Evolutionary conservation across 1,284 basidiomycete species (phyloP), one percentile per base, ranked within the genome.

Genomic region (Amylostereum areolatum): DNA sequence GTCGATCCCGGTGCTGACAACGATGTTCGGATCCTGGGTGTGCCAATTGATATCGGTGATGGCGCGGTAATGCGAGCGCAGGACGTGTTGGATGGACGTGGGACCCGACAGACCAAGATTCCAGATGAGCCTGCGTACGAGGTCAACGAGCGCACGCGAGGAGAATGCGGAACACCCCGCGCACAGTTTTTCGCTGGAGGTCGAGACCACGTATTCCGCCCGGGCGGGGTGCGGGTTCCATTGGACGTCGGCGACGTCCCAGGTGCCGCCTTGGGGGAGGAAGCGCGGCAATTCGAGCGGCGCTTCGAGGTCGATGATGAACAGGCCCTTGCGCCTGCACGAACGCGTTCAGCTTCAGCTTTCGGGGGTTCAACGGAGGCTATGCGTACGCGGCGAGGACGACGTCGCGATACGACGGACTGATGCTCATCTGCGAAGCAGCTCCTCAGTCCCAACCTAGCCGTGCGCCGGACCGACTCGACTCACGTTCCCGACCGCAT

Each of bases 41-140:
- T 93, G 89, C 93, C 95, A 97, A 60, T 97, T 97, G 61, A 97
- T 92, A 61, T 97, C 94, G 2, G 94, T 96, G 55, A 97, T 92
- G 3, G 93, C 92, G 45, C 94, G 83, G 53, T 91, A 90, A 61
- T 97, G 94, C 0, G 89, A 86, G 53, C 87, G 85, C 5, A 97
- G 70, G 36, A 89, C 83, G 62, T 84, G 83, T 63, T 85, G 78
- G 48, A 90, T 92, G n/a, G 75, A 86, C 30, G 77, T 86, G 62
- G 80, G 85, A 46, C 78, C 83, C n/a, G 72, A 68, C 41, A 85
- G 69, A 48, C 78, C 72, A 1, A 99, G 75, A 62, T 99, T 97
- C 96, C 96, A 99, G 52, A 99, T 92, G 5, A 99, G 75, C 43
- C 86, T 64, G 43, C 5, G 29, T 36, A 45, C 37, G n/a, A 51